phyloP scores from a whole-genome alignment of 2,329 filamentous ascomycete species.

The Microdochium bolleyi region DNA sequence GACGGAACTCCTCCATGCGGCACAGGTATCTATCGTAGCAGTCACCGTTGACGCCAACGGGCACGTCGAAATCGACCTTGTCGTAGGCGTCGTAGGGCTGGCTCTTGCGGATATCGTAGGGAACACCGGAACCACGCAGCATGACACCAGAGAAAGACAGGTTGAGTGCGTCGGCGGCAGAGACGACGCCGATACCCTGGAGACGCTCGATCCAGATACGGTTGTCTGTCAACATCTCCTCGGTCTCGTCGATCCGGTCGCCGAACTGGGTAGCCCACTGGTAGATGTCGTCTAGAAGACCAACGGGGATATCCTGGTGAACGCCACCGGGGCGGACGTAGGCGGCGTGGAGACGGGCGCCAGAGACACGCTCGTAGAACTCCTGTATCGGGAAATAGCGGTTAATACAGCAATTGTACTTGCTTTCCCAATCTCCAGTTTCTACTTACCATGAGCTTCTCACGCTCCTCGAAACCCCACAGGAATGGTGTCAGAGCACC shows the following conservation, averaged over 20 bases:
- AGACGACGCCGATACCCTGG: slow-evolving; percentile 84
- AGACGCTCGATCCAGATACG: slow-evolving; percentile 97
- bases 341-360: slow-evolving; percentile 91
- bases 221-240: slow-evolving; percentile 98
- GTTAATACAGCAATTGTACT: slow-evolving; percentile 1
- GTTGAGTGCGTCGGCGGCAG: slow-evolving; percentile 90
- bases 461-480: slow-evolving; percentile 99
- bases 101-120: slow-evolving; percentile 94
- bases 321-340: slow-evolving; percentile 97
- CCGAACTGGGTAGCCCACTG: slow-evolving; percentile 99
- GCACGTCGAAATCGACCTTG: slow-evolving; percentile 95
- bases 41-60: slow-evolving; percentile 92
- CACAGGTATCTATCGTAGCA: slow-evolving; percentile 99
- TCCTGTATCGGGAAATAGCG: slow-evolving; percentile 50
- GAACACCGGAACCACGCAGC: slow-evolving; percentile 92
- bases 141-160: slow-evolving; percentile 96
- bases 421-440: too few species aligned
- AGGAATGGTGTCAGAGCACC: slow-evolving; percentile 95
- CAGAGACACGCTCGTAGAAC: slow-evolving; percentile 99
- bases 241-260: slow-evolving; percentile 96
- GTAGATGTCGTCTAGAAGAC: slow-evolving; percentile 96
- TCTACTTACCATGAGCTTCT: slow-evolving; percentile 89
- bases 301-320: slow-evolving; percentile 87
- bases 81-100: slow-evolving; percentile 97
- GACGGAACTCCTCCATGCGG: slow-evolving; percentile 99